Conservation (phyloP, 768 basidiomycete genomes). For the Lactarius hengduanensis region DNA sequence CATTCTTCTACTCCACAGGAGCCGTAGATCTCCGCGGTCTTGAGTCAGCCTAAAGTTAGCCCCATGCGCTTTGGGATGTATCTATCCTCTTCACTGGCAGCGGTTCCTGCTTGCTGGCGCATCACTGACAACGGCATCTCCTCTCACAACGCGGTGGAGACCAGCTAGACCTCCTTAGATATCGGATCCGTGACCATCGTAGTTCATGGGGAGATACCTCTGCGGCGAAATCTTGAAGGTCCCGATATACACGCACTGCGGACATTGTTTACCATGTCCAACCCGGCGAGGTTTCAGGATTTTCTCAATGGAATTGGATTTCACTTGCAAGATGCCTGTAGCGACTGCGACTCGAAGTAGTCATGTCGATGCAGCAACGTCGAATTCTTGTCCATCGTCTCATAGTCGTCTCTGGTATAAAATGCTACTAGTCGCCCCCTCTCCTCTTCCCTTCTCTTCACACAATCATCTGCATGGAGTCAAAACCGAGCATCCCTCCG, state of each 20-base stretch:
- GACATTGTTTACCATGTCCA: not conserved
- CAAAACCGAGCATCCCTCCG: not conserved
- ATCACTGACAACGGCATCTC: not conserved
- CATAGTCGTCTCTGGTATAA: slow-evolving; percentile 3
- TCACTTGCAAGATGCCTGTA: not conserved
- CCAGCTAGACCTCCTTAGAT: not conserved
- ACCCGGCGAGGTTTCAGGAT: not conserved
- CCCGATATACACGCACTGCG: not conserved
- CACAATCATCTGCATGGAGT: not conserved
- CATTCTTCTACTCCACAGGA: not conserved
- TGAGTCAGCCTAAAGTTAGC: not conserved
- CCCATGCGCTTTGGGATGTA: not conserved
- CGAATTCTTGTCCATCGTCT: not conserved
- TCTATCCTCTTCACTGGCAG: not conserved
- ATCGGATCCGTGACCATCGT: not conserved
- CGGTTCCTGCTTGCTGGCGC: not conserved
- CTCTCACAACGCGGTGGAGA: not conserved
- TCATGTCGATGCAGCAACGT: not conserved
- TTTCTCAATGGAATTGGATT: not conserved
- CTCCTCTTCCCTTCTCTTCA: not conserved
- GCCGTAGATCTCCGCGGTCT: not conserved
- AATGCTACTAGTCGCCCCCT: not conserved
- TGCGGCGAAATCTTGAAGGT: not conserved
- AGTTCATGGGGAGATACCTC: not conserved
- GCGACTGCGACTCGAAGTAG: not conserved